Conservation (phyloP, 2,329 filamentous ascomycete genomes). For the Colletotrichum sansevieriae region DNA sequence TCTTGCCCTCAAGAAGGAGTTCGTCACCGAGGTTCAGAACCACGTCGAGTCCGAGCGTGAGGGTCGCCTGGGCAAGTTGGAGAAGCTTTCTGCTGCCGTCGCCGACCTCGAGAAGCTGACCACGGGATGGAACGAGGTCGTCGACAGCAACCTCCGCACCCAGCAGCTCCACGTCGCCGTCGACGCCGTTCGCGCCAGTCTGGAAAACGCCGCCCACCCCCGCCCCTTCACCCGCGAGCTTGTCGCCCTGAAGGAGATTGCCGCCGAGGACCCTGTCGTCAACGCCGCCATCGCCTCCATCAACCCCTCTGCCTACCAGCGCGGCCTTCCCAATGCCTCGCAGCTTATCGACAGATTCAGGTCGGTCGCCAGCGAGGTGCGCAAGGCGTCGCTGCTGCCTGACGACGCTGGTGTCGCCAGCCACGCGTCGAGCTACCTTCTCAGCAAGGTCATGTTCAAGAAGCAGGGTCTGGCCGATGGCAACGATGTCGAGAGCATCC, state of each 20-base stretch:
- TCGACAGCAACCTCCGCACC: conserved; percentile 91
- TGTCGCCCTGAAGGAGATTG: conserved; percentile 93
- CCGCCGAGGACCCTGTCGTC: conserved; percentile 85
- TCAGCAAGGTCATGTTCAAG: conserved; percentile 97
- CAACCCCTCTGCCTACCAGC: conserved; percentile 93
- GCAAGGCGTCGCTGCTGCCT: conserved; percentile 92
- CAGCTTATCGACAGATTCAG: conserved; percentile 97
- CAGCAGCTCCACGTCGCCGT: conserved; percentile 97
- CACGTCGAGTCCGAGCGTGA: conserved; percentile 91
- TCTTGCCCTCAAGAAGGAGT: conserved; percentile 87
- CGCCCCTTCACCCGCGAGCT: conserved; percentile 92
- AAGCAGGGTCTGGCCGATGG: conserved; percentile 88
- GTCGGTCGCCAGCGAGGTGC: conserved; percentile 89
- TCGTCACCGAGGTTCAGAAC: conserved; percentile 80
- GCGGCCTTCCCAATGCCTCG: conserved; percentile 84
- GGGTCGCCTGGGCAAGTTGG: conserved; percentile 86
- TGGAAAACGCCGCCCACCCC: conserved; percentile 80
- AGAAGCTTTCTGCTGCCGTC: conserved; percentile 82
- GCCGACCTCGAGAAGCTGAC: conserved; percentile 89
- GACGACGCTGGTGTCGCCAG: conserved; percentile 95
- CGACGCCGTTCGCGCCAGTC: conserved; percentile 87
- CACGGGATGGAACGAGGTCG: conserved; percentile 88
- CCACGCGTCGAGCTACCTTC: conserved; percentile 88
- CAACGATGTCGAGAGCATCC: conserved; percentile 92
- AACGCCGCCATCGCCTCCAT: conserved; percentile 96